phyloP scores from a whole-genome alignment of 2,329 filamentous ascomycete genomes.

The Blastomyces silverae region DNA sequence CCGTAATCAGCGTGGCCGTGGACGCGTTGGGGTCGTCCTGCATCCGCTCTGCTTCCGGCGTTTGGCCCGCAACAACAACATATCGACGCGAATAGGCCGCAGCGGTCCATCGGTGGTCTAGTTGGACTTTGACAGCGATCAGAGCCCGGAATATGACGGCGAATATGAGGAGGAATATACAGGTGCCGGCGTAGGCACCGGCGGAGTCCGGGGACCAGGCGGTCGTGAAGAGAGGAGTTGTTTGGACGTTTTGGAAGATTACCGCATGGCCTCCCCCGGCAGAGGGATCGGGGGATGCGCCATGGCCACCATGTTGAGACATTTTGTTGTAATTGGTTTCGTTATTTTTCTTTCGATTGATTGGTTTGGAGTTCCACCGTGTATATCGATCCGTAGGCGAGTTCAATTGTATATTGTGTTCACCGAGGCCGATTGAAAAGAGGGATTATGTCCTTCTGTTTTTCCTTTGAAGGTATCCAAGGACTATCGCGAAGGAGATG shows the following conservation, averaged over 20 bases:
- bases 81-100: constrained; percentile 68
- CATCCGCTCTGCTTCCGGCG: constrained; percentile 53
- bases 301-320: constrained; percentile 11
- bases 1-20: constrained; percentile 58
- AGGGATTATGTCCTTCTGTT: not conserved
- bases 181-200: constrained; percentile 77
- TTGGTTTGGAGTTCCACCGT: not conserved
- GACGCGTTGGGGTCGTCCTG: constrained; percentile 56
- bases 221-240: constrained; percentile 59
- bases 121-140: constrained; percentile 58
- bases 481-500: not conserved
- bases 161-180: constrained; percentile 81
- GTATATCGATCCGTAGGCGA: not conserved
- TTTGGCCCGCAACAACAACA: constrained; percentile 62
- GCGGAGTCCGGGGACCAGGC: constrained; percentile 65
- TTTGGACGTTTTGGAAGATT: constrained; percentile 46
- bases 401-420: not conserved
- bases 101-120: constrained; percentile 62
- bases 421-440: not conserved
- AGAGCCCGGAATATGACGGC: constrained; percentile 62
- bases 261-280: constrained; percentile 27
- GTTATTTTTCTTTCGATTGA: not conserved
- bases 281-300: constrained; percentile 18
- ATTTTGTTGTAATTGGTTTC: not conserved
- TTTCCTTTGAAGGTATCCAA: not conserved